Percentiles rank a stretch among this genome's conserved stretches.
Conservation (phyloP, 2,329 filamentous ascomycete species). For the Botryosphaeria dothidea region DNA sequence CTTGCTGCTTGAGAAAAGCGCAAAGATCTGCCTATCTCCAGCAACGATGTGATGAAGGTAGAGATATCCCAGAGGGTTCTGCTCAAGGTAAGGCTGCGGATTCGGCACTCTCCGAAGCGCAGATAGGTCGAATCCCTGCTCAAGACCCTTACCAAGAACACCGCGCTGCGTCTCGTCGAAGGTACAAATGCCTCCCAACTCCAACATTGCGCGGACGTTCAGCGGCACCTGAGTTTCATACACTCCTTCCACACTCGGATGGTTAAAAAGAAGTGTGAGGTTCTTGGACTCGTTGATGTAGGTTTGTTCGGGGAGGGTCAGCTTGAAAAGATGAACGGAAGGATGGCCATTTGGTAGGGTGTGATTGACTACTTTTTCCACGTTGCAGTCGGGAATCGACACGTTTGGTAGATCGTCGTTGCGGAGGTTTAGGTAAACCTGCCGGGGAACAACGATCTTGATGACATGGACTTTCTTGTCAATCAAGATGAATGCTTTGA, state of each 20-base stretch:
- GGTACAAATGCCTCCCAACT: constrained; percentile 86
- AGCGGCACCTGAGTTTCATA: constrained; percentile 94
- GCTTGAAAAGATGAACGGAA: constrained; percentile 90
- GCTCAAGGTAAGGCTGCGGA: constrained; percentile 74
- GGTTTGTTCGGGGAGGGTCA: constrained; percentile 84
- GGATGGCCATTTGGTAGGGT: constrained; percentile 93
- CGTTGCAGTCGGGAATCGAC: constrained; percentile 79
- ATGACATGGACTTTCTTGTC: constrained; percentile 87
- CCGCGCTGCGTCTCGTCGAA: constrained; percentile 90
- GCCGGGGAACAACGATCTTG: constrained; percentile 84
- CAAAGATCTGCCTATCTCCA: constrained; percentile 90
- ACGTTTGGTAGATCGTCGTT: constrained; percentile 84
- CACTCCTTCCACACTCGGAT: constrained; percentile 92
- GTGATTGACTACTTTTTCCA: constrained; percentile 90
- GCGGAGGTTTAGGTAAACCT: constrained; percentile 90
- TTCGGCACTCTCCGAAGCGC: constrained; percentile 68
- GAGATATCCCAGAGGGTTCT: constrained; percentile 75
- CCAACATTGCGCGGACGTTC: constrained; percentile 81
- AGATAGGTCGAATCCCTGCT: constrained; percentile 87
- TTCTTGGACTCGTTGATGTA: constrained; percentile 85
- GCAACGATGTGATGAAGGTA: constrained; percentile 92
- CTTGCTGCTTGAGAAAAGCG: constrained; percentile 81
- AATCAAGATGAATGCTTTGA: constrained; percentile 87
- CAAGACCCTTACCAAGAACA: constrained; percentile 87
- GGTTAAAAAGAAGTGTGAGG: constrained; percentile 80